Conservation (phyloP, 2,329 filamentous ascomycete species). For the Aspergillus terreus region DNA sequence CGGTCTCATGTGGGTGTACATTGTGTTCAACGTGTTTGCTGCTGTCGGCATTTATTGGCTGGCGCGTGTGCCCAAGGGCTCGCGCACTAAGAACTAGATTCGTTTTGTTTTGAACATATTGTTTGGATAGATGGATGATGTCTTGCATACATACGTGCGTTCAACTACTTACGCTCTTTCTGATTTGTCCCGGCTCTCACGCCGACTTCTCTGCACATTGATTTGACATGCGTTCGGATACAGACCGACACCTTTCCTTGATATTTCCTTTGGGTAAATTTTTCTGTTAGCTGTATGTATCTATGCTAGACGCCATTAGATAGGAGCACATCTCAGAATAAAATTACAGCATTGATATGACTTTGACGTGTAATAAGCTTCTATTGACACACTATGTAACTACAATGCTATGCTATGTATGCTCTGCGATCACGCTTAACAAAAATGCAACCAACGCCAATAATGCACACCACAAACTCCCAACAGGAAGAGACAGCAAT, state of each 20-base stretch:
- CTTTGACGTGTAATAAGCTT: too few species aligned
- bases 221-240: neutral
- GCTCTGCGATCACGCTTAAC: neutral
- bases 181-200: neutral
- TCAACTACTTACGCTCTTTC: neutral
- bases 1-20: slow-evolving; percentile 65
- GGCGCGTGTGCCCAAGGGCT: slow-evolving; percentile 52
- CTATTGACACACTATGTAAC: too few species aligned
- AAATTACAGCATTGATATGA: too few species aligned
- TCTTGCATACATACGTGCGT: neutral
- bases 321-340: too few species aligned
- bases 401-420: too few species aligned
- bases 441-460: neutral
- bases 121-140: neutral
- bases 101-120: neutral
- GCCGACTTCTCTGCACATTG: neutral
- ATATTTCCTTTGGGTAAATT: neutral
- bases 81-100: slow-evolving; percentile 18
- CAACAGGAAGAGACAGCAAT: neutral
- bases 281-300: neutral
- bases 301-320: neutral
- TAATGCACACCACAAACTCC: neutral
- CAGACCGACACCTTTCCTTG: neutral
- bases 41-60: slow-evolving; percentile 62
- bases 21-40: slow-evolving; percentile 59